Evolutionary conservation across 2,329 filamentous ascomycete species (phyloP), one percentile per base, ranked within the genome.

Genomic region (Trichoderma oligosporum): DNA sequence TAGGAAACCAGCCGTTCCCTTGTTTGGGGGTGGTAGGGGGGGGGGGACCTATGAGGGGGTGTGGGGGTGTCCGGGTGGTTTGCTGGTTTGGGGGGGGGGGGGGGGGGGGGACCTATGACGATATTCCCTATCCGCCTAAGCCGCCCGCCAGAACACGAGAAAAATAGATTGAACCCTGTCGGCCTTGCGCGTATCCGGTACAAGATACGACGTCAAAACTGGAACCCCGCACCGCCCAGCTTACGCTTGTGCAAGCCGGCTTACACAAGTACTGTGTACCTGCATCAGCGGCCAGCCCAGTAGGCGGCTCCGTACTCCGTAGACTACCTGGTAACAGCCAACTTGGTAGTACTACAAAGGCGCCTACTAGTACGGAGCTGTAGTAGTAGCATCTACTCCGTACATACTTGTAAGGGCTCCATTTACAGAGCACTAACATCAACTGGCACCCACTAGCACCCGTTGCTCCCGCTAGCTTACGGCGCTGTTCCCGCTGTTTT

Each of bases 131-230:
- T 55, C 41, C 47, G 47, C 47, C 33, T 33, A 49, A 14, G 47
- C 47, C 51, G 51, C 51, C 31, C 35, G 42, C 33, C 53, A 48
- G 44, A 56, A 56, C 53, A 56, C 53, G 53, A 56, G 53, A 56
- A 56, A 56, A 48, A 47, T 33, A 44, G 24, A 47, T 35, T 31
- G 44, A 35, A 41, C 53, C 53, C 53, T 48, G 53, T 25, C 24
- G 24, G 27, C 24, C 12, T 33, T n/a, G 35, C 35, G 24, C 18
- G 56, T 58, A 58, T 36, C 33, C 33, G 20, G 47, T 58, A 58
- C 56, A 47, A 53, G 56, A 58, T 53, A 53, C 47, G 56, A 53
- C 42, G 39, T 25, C 33, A 47, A 33, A 46, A 53, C 36, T 25
- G 48, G 56, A 33, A 4, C 31, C 29, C 24, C 38, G 20, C 41